phyloP scores from a whole-genome alignment of 2,329 filamentous ascomycete genomes.

The Ilyonectria robusta region DNA sequence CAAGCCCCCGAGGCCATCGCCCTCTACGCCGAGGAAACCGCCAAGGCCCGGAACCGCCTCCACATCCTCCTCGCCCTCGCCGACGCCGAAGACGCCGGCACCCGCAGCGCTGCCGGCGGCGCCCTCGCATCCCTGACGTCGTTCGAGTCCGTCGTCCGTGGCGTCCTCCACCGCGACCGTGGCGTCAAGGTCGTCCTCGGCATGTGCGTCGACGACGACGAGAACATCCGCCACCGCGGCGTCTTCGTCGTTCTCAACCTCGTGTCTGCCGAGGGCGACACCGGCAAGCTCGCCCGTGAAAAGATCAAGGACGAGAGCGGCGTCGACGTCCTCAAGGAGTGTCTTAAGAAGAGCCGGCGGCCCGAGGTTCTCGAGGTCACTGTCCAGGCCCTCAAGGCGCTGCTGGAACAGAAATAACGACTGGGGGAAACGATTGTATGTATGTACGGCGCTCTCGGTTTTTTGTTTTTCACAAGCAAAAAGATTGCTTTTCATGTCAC shows the following conservation, averaged over 20 bases:
- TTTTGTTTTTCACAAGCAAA: constrained; percentile 19
- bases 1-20: constrained; percentile 76
- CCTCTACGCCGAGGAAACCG: constrained; percentile 77
- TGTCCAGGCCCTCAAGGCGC: constrained; percentile 79
- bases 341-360: constrained; percentile 77
- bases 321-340: constrained; percentile 77
- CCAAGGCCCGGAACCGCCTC: constrained; percentile 79
- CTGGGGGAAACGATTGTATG: constrained; percentile 20
- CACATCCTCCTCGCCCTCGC: constrained; percentile 90
- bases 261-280: constrained; percentile 74
- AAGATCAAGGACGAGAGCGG: constrained; percentile 75
- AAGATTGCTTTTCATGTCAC: constrained; percentile 21
- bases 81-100: constrained; percentile 85
- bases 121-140: constrained; percentile 88
- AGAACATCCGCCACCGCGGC: constrained; percentile 79
- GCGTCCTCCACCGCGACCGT: constrained; percentile 78
- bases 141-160: constrained; percentile 81
- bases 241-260: constrained; percentile 83
- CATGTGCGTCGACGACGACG: constrained; percentile 81
- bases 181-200: constrained; percentile 85
- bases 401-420: constrained; percentile 63
- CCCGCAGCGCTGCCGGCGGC: constrained; percentile 87
- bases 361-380: constrained; percentile 79
- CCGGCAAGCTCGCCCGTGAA: constrained; percentile 72
- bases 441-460: constrained; percentile 26